Evolutionary conservation across 129 eudicot genomes (phyloP).

Genomic region (Flaveria brownii): DNA sequence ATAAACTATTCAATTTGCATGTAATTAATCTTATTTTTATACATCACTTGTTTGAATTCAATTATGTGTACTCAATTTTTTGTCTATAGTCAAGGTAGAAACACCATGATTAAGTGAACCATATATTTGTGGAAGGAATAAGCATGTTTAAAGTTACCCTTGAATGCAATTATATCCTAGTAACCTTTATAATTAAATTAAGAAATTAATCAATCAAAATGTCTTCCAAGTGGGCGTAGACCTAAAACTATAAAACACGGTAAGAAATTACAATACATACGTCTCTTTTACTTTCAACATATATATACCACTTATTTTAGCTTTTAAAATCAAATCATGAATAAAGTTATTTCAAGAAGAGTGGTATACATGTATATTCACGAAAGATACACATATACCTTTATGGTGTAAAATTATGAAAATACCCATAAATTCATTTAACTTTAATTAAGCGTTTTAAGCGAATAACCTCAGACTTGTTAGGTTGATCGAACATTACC

Average conservation of each 20-base stretch:
- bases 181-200: conserved; percentile 12
- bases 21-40: neutral
- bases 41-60: neutral
- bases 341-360: too few species aligned
- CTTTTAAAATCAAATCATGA: too few species aligned
- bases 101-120: conserved; percentile 35
- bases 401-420: too few species aligned
- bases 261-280: neutral
- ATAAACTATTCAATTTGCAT: neutral
- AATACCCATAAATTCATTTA: too few species aligned
- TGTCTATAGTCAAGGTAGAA: conserved; percentile 26
- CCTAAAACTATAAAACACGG: neutral
- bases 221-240: conserved; percentile 4
- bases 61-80: neutral
- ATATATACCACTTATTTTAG: too few species aligned
- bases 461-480: too few species aligned
- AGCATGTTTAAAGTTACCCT: conserved; percentile 26
- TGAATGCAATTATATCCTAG: conserved; percentile 30
- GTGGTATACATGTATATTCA: too few species aligned
- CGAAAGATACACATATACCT: too few species aligned
- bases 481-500: too few species aligned
- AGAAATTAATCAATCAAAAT: conserved; percentile 1
- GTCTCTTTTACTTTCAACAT: neutral
- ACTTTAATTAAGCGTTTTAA: too few species aligned
- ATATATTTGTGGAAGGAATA: conserved; percentile 21